Percentiles rank a stretch among this genome's conserved stretches.
phyloP scores from a whole-genome alignment of 805 yeast species.

The Yarrowia porcina region DNA sequence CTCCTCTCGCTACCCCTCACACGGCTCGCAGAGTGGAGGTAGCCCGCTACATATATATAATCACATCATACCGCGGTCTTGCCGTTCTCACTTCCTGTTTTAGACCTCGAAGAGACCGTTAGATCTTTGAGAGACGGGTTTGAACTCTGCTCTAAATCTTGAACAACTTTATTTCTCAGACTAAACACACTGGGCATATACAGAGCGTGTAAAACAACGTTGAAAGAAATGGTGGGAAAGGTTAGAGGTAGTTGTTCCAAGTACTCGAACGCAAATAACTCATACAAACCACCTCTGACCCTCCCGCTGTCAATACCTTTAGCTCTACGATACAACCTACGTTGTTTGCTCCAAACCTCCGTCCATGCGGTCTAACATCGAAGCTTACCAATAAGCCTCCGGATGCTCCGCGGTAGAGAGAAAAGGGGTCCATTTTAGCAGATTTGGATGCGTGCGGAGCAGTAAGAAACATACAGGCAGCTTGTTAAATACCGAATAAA shows the following conservation, averaged over 20 bases:
- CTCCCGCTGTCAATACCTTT: too few relatives aligned
- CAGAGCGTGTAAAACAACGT: too few relatives aligned
- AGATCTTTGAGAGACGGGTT: neutral
- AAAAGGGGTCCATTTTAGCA: neutral
- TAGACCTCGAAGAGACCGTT: neutral
- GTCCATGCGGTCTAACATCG: neutral
- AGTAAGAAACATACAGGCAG: neutral
- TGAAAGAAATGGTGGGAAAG: too few relatives aligned
- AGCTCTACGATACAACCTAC: too few relatives aligned
- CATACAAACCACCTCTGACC: too few relatives aligned
- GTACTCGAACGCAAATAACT: too few relatives aligned
- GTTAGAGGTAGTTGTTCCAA: too few relatives aligned
- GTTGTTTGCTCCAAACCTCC: constrained; percentile 6
- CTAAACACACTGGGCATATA: neutral
- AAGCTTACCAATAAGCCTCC: neutral
- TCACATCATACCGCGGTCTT: too few relatives aligned
- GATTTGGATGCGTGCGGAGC: neutral
- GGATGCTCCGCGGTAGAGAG: neutral
- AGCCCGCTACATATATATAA: too few relatives aligned
- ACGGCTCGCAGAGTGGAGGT: too few relatives aligned
- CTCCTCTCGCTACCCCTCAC: too few relatives aligned
- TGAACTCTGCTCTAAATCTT: neutral
- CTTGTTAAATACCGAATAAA: neutral
- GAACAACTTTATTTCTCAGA: neutral
- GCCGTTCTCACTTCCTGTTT: neutral